Conservation (phyloP, 2,329 filamentous ascomycete genomes). For the Dothistroma septosporum region DNA sequence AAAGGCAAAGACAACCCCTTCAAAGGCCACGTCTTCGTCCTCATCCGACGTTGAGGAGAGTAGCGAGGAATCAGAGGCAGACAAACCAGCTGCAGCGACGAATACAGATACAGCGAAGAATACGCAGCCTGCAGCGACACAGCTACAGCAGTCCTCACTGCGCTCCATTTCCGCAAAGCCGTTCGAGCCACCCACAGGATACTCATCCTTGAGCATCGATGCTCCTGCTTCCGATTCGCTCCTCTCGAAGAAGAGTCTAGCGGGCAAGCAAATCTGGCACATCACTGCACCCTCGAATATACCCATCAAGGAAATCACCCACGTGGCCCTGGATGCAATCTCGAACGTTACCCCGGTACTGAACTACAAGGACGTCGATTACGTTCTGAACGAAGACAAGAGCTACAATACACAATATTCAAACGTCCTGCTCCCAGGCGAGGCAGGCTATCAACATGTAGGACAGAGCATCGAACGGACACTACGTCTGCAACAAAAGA, state of each 20-base stretch:
- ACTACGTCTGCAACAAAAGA: constrained; percentile 62
- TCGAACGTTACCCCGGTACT: constrained; percentile 53
- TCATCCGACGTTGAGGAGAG: constrained; percentile 9
- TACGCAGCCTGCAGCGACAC: background rate
- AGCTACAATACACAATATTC: constrained; percentile 14
- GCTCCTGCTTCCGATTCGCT: constrained; percentile 40
- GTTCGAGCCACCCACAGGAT: constrained; percentile 40
- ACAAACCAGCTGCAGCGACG: constrained; percentile 6
- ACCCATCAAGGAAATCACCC: constrained; percentile 63
- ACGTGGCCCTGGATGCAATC: constrained; percentile 59
- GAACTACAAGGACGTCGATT: constrained; percentile 61
- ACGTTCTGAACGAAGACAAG: constrained; percentile 35
- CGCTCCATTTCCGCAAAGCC: constrained; percentile 22
- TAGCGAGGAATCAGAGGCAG: constrained; percentile 5
- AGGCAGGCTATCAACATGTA: constrained; percentile 33
- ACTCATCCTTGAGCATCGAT: constrained; percentile 49
- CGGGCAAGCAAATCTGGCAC: constrained; percentile 75
- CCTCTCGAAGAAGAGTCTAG: constrained; percentile 52
- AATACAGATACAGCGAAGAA: background rate
- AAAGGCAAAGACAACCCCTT: constrained; percentile 12
- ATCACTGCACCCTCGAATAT: constrained; percentile 69
- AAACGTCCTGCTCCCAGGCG: constrained; percentile 24
- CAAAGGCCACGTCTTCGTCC: background rate
- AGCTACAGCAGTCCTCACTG: constrained; percentile 3
- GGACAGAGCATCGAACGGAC: constrained; percentile 53